Conservation (phyloP, 176 grass and related monocot species). For the Zea mays region Zm-B73-REFERENCE-NAM-5.0 NC_050098.1:185095501-185096000, state of each 20-base stretch:
- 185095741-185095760: slow-evolving; percentile 1
- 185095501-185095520: slow-evolving; percentile 41
- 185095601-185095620: slow-evolving; percentile 27
- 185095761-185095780: slow-evolving; percentile 19
- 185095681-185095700: background rate
- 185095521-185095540: slow-evolving; percentile 47
- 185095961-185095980: slow-evolving; percentile 55
- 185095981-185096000: slow-evolving; percentile 57
- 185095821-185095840: background rate
- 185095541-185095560: slow-evolving; percentile 50
- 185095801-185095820: slow-evolving; percentile 16
- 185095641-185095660: slow-evolving; percentile 67
- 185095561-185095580: slow-evolving; percentile 41
- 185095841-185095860: background rate
- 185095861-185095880: background rate
- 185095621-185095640: slow-evolving; percentile 37
- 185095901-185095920: slow-evolving; percentile 37
- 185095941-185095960: slow-evolving; percentile 28
- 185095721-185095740: background rate
- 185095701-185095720: background rate
- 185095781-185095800: slow-evolving; percentile 7
- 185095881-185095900: slow-evolving; percentile 33
- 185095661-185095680: slow-evolving; percentile 54
- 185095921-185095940: background rate
- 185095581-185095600: slow-evolving; percentile 2